phyloP scores from a whole-genome alignment of 2,329 filamentous ascomycete genomes.

The Pezicula carpinea region DNA sequence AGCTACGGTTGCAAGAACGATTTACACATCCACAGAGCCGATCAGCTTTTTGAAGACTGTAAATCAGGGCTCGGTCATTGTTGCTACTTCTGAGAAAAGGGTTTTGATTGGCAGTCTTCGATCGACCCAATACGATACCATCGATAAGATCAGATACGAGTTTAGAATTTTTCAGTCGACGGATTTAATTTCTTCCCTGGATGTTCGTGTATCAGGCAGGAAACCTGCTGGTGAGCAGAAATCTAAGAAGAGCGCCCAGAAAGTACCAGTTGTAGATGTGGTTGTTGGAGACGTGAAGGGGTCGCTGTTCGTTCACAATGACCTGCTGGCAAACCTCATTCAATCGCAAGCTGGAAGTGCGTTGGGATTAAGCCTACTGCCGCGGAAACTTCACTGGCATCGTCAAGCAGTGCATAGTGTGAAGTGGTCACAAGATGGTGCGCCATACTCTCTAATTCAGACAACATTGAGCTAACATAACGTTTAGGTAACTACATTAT shows the following conservation, averaged over 20 bases:
- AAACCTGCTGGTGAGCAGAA: slow-evolving; percentile 18
- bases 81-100: slow-evolving; percentile 47
- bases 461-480: slow-evolving; percentile 26
- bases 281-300: slow-evolving; percentile 74
- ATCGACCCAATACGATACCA: slow-evolving; percentile 25
- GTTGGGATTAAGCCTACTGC: slow-evolving; percentile 35
- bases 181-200: slow-evolving; percentile 63
- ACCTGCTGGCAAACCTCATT: slow-evolving; percentile 54
- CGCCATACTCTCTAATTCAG: slow-evolving; percentile 19
- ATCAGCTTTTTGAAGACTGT: slow-evolving; percentile 47
- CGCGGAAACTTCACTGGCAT: slow-evolving; percentile 83
- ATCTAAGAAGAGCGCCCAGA: slow-evolving; percentile 20
- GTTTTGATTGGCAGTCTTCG: slow-evolving; percentile 56
- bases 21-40: slow-evolving; percentile 34
- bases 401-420: slow-evolving; percentile 74
- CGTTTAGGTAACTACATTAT: slow-evolving; percentile 80
- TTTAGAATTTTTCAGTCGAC: slow-evolving; percentile 55
- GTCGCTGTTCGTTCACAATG: slow-evolving; percentile 75
- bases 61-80: slow-evolving; percentile 52
- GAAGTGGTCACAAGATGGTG: slow-evolving; percentile 91
- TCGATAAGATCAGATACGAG: slow-evolving; percentile 46
- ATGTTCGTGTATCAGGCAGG: slow-evolving; percentile 46
- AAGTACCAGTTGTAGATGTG: slow-evolving; percentile 57
- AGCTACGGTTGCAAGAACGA: slow-evolving; percentile 26
- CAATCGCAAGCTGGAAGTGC: slow-evolving; percentile 33